phyloP scores from a whole-genome alignment of 768 basidiomycete species.

The Hygrophorus pudorinus region DNA sequence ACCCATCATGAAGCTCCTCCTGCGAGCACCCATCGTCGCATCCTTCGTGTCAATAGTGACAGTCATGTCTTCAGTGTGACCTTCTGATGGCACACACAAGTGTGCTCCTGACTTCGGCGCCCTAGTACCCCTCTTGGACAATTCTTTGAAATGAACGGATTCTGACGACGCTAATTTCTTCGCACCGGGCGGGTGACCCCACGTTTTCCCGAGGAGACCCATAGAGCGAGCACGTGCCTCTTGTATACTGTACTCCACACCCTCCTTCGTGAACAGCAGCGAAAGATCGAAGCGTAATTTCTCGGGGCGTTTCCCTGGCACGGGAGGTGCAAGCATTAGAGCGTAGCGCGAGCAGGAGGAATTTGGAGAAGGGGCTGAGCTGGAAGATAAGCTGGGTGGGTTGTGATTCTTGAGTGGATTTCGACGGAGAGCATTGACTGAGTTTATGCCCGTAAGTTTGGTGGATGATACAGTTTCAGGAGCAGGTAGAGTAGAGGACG shows the following conservation, averaged over 20 bases:
- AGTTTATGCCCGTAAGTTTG: conserved; percentile 10
- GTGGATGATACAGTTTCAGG: conserved; percentile 10
- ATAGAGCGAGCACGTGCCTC: conserved; percentile 77
- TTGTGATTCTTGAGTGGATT: conserved; percentile 13
- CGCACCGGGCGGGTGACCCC: conserved; percentile 54
- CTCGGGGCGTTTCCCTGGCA: conserved; percentile 62
- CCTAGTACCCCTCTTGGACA: too few relatives aligned
- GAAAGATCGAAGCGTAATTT: conserved; percentile 59
- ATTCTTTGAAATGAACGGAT: conserved; percentile 1
- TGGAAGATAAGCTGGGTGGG: conserved; percentile 15
- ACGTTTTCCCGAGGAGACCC: conserved; percentile 78
- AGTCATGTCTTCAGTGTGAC: too few relatives aligned
- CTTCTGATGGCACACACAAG: too few relatives aligned
- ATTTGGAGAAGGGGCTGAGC: conserved; percentile 19
- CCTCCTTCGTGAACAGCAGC: conserved; percentile 65
- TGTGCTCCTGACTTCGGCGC: too few relatives aligned
- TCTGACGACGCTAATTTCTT: conserved; percentile 10
- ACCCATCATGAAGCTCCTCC: conserved; percentile 34
- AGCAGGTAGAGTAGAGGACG: conserved; percentile 17
- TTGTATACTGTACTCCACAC: conserved; percentile 75
- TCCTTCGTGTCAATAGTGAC: too few relatives aligned
- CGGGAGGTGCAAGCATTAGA: conserved; percentile 60
- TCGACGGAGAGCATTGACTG: conserved; percentile 16
- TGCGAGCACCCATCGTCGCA: conserved; percentile 6
- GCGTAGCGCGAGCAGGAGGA: conserved; percentile 48